phyloP scores from a whole-genome alignment of 225 moss, liverwort and hornwort species.

The Sphagnum tenellum region DNA sequence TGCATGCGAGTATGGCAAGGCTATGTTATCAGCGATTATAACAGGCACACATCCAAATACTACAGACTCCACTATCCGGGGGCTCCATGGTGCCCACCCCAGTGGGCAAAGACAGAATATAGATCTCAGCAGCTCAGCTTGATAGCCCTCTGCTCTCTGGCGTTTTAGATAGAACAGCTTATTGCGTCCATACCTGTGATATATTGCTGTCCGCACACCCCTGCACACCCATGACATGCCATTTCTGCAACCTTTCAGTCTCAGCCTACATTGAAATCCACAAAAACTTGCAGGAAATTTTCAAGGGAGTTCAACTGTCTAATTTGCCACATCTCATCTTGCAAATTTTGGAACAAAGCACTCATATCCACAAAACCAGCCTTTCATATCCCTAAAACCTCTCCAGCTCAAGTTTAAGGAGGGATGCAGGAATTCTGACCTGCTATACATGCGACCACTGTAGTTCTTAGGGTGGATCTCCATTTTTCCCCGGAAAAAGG shows the following conservation, averaged over 20 bases:
- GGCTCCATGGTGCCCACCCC: conserved; percentile 99
- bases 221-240: conserved; percentile 17
- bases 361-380: too few species aligned
- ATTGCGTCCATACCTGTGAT: conserved; percentile 67
- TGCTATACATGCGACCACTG: conserved; percentile 82
- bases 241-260: too few species aligned
- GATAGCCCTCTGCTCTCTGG: conserved; percentile 54
- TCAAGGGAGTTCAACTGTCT: too few species aligned
- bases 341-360: too few species aligned
- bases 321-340: too few species aligned
- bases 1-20: conserved; percentile 68
- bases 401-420: neutral
- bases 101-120: conserved; percentile 82
- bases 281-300: too few species aligned
- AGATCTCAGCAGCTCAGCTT: conserved; percentile 71
- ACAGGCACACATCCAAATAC: conserved; percentile 87
- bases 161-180: conserved; percentile 59
- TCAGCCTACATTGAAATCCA: too few species aligned
- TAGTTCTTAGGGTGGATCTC: conserved; percentile 87
- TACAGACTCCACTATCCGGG: conserved; percentile 90
- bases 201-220: conserved; percentile 67
- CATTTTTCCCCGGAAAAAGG: conserved; percentile 83
- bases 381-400: too few species aligned
- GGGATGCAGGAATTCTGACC: conserved; percentile 12
- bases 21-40: conserved; percentile 89